Conservation (phyloP, 2,329 filamentous ascomycete species). For the Fusarium vanettenii region DNA sequence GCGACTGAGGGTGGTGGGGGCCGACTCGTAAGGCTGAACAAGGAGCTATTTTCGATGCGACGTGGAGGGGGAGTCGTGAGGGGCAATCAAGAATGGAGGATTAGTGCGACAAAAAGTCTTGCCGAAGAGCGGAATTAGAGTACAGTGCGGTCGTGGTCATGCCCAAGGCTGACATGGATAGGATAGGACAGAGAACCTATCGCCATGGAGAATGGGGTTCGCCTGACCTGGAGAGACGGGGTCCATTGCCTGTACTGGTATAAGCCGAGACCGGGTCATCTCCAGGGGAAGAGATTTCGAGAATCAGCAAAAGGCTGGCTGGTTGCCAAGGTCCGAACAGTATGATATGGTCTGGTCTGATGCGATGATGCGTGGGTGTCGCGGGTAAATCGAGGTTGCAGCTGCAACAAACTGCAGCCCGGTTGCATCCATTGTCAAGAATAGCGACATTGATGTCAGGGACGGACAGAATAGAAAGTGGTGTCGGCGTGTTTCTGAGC, state of each 20-base stretch:
- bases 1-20: conserved; percentile 33
- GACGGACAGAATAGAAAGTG: not conserved
- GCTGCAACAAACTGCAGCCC: not conserved
- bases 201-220: conserved; percentile 1
- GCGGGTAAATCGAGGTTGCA: conserved; percentile 5
- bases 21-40: conserved; percentile 44
- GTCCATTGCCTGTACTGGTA: conserved; percentile 30
- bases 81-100: conserved; percentile 2
- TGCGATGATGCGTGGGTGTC: not conserved
- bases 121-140: conserved; percentile 24
- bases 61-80: not conserved
- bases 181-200: no score
- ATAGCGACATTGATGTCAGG: conserved; percentile 5
- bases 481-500: not conserved
- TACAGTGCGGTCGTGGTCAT: conserved; percentile 4
- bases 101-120: conserved; percentile 13
- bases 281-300: not conserved
- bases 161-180: conserved; percentile 14
- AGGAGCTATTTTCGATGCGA: conserved; percentile 33
- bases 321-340: not conserved
- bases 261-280: conserved; percentile 25
- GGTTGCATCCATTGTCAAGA: not conserved
- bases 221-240: conserved; percentile 4
- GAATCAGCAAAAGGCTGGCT: not conserved
- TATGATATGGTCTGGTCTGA: not conserved